Evolutionary conservation across 2,329 filamentous ascomycete species (phyloP).

Genomic region (Xylaria sp.): DNA sequence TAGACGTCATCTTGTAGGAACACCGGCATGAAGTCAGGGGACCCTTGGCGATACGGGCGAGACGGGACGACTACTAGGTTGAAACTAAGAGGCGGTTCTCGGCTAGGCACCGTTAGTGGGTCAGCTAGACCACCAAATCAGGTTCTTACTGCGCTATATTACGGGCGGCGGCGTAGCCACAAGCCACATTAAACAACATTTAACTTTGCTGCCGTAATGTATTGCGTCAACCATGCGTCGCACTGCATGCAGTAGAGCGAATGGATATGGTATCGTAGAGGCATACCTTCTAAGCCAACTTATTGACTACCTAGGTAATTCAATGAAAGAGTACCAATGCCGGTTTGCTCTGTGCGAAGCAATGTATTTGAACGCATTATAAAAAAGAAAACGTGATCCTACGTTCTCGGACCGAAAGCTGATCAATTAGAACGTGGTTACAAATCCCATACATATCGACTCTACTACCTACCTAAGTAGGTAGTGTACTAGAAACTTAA

Average conservation of each 20-base stretch:
- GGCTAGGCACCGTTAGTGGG: background rate
- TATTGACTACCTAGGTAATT: background rate
- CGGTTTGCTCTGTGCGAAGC: background rate
- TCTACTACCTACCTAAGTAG: background rate
- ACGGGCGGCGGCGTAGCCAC: background rate
- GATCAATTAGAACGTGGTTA: background rate
- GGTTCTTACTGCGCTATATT: background rate
- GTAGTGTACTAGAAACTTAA: background rate
- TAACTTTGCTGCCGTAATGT: background rate
- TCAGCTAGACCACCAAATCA: background rate
- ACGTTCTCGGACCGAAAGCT: background rate
- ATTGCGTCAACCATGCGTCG: conserved; percentile 20
- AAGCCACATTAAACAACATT: background rate
- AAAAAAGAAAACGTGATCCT: background rate
- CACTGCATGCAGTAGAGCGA: background rate
- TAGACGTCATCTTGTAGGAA: conserved; percentile 2
- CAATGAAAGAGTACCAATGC: background rate
- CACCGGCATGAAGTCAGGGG: background rate
- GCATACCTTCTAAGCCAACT: background rate
- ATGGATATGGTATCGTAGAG: background rate
- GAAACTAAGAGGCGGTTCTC: background rate
- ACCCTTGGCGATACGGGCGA: background rate
- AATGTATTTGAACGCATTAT: background rate
- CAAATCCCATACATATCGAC: background rate
- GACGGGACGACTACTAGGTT: background rate